Evolutionary conservation across 2,329 filamentous ascomycete species (phyloP).

Genomic region (Tetracladium maxilliforme): DNA sequence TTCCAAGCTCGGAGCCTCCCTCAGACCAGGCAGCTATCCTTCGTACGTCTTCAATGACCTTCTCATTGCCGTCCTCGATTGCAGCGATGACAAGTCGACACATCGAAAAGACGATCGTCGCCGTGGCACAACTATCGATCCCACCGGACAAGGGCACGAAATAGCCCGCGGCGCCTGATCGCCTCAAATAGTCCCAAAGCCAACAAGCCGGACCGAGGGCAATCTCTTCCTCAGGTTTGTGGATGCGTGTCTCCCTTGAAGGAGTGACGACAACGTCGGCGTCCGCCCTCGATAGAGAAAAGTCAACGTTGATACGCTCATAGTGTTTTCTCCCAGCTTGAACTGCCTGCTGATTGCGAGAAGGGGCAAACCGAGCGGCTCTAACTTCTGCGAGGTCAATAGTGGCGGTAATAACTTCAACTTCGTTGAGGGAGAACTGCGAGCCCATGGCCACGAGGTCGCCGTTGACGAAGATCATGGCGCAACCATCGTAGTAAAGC

Average conservation of each 20-base stretch:
- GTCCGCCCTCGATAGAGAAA: constrained; percentile 23
- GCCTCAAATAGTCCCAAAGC: constrained; percentile 48
- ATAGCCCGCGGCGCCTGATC: constrained; percentile 32
- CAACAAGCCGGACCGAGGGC: constrained; percentile 49
- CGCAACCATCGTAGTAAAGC: constrained; percentile 41
- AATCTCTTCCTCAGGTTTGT: constrained; percentile 50
- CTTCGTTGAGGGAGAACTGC: constrained; percentile 50
- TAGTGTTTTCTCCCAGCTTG: constrained; percentile 18
- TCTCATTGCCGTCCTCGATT: constrained; percentile 30
- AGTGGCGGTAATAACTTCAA: constrained; percentile 52
- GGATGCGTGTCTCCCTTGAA: constrained; percentile 23
- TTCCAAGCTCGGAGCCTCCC: constrained; percentile 1
- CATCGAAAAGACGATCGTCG: constrained; percentile 28
- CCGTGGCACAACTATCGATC: constrained; percentile 43
- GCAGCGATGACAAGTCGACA: constrained; percentile 39
- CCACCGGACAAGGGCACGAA: constrained; percentile 43
- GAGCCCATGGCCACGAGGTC: constrained; percentile 48
- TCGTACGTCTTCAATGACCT: no score
- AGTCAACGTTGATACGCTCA: constrained; percentile 19
- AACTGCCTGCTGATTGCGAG: constrained; percentile 6
- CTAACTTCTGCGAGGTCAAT: constrained; percentile 60
- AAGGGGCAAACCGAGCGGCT: constrained; percentile 37
- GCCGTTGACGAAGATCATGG: constrained; percentile 47
- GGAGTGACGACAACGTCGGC: constrained; percentile 26
- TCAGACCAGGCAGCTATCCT: background rate